Evolutionary conservation across 2,329 filamentous ascomycete genomes (phyloP).

Genomic region (Chaetothyriales sp.): DNA sequence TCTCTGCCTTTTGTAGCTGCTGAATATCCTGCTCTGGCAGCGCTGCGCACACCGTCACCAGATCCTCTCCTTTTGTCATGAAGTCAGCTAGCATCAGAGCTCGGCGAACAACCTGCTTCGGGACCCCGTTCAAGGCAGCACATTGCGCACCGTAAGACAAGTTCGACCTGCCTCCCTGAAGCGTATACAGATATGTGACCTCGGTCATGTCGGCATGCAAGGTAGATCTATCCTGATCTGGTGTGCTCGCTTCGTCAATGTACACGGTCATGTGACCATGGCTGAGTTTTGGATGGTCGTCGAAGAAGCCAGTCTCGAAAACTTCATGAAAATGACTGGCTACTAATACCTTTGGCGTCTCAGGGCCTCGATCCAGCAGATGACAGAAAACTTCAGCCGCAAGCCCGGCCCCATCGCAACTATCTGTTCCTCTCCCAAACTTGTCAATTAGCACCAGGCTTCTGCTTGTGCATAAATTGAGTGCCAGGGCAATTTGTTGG

Average conservation of each 20-base stretch:
- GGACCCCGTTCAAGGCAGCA: conserved; percentile 75
- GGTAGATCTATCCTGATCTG: conserved; percentile 8
- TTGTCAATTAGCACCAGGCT: conserved; percentile 88
- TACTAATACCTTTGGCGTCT: conserved; percentile 45
- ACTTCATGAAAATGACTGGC: conserved; percentile 52
- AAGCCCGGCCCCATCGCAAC: conserved; percentile 47
- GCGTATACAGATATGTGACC: conserved; percentile 55
- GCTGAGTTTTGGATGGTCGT: conserved; percentile 34
- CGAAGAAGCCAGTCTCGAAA: conserved; percentile 38
- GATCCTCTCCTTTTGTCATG: conserved; percentile 58
- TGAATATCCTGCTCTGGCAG: conserved; percentile 50
- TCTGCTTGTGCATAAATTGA: conserved; percentile 58
- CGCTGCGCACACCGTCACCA: conserved; percentile 57
- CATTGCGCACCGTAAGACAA: conserved; percentile 79
- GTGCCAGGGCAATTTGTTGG: conserved; percentile 67
- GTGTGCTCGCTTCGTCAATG: conserved; percentile 21
- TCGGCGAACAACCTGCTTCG: conserved; percentile 54
- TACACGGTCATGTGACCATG: conserved; percentile 48
- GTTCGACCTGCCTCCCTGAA: conserved; percentile 51
- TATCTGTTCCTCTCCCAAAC: conserved; percentile 60
- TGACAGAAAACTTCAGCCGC: conserved; percentile 49
- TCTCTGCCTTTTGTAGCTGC: conserved; percentile 52
- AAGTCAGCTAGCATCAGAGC: conserved; percentile 61
- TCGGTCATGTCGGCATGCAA: conserved; percentile 28
- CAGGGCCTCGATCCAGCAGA: conserved; percentile 35